Percentiles rank a stretch among this genome's conserved stretches.
Conservation (phyloP, 2,329 filamentous ascomycete genomes). For the Venturia asperata region DNA sequence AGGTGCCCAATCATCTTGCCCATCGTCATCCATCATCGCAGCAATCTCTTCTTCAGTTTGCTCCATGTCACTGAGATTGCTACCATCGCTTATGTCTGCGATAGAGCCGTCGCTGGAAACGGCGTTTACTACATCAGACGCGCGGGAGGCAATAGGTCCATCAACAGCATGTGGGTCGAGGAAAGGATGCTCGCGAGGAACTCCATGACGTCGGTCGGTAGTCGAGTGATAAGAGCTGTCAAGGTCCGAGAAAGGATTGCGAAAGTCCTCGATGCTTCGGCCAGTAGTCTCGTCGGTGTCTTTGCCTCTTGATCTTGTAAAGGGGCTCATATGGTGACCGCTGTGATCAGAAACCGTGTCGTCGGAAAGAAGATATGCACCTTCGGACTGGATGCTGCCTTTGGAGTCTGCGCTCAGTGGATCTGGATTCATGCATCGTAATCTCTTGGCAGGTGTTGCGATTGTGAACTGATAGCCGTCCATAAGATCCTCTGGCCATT, state of each 20-base stretch:
- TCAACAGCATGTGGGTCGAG: background rate
- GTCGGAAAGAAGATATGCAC: background rate
- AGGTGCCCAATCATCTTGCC: background rate
- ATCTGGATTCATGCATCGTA: background rate
- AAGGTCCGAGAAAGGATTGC: background rate
- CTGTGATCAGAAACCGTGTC: background rate
- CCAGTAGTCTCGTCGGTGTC: background rate
- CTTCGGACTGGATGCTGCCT: background rate
- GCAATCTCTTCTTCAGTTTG: slow-evolving; percentile 3
- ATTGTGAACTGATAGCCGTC: background rate
- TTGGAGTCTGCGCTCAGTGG: background rate
- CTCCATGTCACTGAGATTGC: background rate
- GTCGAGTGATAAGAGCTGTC: background rate
- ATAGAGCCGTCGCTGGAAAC: background rate
- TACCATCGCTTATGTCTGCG: background rate
- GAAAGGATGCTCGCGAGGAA: slow-evolving; percentile 5
- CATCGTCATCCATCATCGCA: background rate
- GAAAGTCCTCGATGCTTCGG: background rate
- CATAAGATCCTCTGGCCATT: background rate
- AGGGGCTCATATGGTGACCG: background rate
- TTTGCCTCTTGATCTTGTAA: background rate
- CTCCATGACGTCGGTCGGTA: slow-evolving; percentile 1
- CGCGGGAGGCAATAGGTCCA: background rate
- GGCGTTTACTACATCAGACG: background rate
- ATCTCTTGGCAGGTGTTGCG: background rate